A percentile compares a stretch with the other conserved stretches of the same genome.
Evolutionary conservation across 2,329 filamentous ascomycete genomes (phyloP).

Genomic region (Sclerotinia nivalis): DNA sequence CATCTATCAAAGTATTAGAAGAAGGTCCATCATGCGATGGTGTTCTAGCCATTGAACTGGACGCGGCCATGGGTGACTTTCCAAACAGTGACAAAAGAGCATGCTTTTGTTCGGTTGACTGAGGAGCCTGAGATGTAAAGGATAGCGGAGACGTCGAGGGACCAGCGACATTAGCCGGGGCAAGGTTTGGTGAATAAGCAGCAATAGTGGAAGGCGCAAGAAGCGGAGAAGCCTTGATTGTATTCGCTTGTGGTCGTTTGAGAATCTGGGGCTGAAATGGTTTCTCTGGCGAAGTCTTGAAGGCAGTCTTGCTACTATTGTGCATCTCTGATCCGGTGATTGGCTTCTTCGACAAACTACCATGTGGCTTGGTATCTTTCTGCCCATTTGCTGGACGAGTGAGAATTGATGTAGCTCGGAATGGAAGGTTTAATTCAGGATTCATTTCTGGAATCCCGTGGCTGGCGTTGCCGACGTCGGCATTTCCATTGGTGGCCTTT

Average conservation of each 20-base stretch:
- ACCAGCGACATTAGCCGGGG: constrained; percentile 1
- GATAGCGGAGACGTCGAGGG: constrained; percentile 12
- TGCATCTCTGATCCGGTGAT: constrained; percentile 1
- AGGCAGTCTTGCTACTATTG: constrained; percentile 9
- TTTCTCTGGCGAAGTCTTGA: constrained; percentile 42
- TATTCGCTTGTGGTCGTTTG: constrained; percentile 49
- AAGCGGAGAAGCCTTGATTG: constrained; percentile 27
- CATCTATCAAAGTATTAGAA: constrained; percentile 24
- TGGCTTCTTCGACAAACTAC: constrained; percentile 15
- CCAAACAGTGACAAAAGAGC: constrained; percentile 43
- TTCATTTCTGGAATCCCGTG: constrained; percentile 30
- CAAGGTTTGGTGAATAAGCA: constrained; percentile 35
- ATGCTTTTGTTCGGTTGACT: constrained; percentile 49
- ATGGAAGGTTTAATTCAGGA: constrained; percentile 37
- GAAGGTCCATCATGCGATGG: constrained; percentile 23
- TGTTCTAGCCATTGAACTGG: constrained; percentile 20
- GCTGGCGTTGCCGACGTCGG: constrained; percentile 4
- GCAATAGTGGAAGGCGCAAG: constrained; percentile 31
- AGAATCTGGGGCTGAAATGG: constrained; percentile 56
- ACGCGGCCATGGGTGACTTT: constrained; percentile 28
- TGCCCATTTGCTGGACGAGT: constrained; percentile 33
- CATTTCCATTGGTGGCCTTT: constrained; percentile 22
- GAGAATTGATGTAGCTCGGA: constrained; percentile 36
- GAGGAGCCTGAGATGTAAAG: constrained; percentile 38
- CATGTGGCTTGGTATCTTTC: constrained; percentile 23